phyloP scores from a whole-genome alignment of 805 yeast genomes.

The Teunomyces aglyptinius region DNA sequence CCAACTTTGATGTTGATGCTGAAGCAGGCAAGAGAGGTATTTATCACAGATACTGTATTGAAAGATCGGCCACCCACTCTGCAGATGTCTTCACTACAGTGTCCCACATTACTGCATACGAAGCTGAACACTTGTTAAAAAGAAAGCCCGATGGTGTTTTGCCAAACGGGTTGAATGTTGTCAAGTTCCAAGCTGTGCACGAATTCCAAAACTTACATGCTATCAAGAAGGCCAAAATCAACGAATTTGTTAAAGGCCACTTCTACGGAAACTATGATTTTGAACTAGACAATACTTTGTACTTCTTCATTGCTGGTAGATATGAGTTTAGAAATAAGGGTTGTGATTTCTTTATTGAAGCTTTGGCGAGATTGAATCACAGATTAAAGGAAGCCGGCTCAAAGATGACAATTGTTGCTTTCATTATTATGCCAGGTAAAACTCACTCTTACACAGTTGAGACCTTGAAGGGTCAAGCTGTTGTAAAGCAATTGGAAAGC shows the following conservation, averaged over 20 bases:
- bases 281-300: conserved; percentile 88
- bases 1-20: conserved; percentile 88
- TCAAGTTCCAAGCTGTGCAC: conserved; percentile 95
- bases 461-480: conserved; percentile 95
- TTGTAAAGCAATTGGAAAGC: conserved; percentile 82
- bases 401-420: conserved; percentile 91
- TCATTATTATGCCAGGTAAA: conserved; percentile 96
- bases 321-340: conserved; percentile 97
- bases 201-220: conserved; percentile 98
- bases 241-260: conserved; percentile 94
- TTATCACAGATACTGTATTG: conserved; percentile 95
- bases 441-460: conserved; percentile 94
- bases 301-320: conserved; percentile 95
- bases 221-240: conserved; percentile 81
- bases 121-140: conserved; percentile 86
- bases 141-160: conserved; percentile 97
- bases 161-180: conserved; percentile 94
- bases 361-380: conserved; percentile 89
- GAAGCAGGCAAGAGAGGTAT: conserved; percentile 98
- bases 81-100: conserved; percentile 98
- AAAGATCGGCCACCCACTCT: conserved; percentile 92
- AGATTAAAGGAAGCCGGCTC: conserved; percentile 77
- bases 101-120: conserved; percentile 95
- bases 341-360: conserved; percentile 90
- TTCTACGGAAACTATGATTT: conserved; percentile 96